phyloP scores from a whole-genome alignment of 2,329 filamentous ascomycete genomes.

The Diaporthe citrichinensis region DNA sequence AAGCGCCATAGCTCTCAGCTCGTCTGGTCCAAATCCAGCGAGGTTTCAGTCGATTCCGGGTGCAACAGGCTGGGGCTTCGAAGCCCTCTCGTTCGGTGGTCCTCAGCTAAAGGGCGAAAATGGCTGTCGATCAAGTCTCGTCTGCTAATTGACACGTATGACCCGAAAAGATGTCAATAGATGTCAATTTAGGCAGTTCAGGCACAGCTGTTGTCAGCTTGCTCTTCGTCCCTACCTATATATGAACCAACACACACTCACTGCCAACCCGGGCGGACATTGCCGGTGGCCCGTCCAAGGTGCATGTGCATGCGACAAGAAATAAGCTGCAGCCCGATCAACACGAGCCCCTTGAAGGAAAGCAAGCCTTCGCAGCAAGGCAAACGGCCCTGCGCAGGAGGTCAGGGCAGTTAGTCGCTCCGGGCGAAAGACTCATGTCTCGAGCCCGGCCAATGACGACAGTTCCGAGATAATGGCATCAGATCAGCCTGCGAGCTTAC shows the following conservation, averaged over 20 bases:
- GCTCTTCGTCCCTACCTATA: not conserved
- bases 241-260: not conserved
- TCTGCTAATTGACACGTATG: not conserved
- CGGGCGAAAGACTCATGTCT: conserved; percentile 7
- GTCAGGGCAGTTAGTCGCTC: not conserved
- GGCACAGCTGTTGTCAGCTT: not conserved
- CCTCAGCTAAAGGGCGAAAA: not conserved
- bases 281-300: conserved; percentile 21
- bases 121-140: not conserved
- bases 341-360: not conserved
- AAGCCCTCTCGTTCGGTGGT: not conserved
- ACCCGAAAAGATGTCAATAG: not conserved
- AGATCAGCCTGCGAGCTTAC: not conserved
- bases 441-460: conserved; percentile 21
- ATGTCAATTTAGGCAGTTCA: not conserved
- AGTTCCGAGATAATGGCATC: conserved; percentile 30
- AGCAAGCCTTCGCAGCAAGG: not conserved
- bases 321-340: not conserved
- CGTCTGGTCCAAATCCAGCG: not conserved
- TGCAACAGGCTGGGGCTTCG: not conserved
- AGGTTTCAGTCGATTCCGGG: not conserved
- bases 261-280: conserved; percentile 12
- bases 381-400: not conserved
- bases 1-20: not conserved
- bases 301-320: not conserved